Base-by-base conservation (phyloP, 1,284 basidiomycete species). In the Hortiboletus rubellus region DNA sequence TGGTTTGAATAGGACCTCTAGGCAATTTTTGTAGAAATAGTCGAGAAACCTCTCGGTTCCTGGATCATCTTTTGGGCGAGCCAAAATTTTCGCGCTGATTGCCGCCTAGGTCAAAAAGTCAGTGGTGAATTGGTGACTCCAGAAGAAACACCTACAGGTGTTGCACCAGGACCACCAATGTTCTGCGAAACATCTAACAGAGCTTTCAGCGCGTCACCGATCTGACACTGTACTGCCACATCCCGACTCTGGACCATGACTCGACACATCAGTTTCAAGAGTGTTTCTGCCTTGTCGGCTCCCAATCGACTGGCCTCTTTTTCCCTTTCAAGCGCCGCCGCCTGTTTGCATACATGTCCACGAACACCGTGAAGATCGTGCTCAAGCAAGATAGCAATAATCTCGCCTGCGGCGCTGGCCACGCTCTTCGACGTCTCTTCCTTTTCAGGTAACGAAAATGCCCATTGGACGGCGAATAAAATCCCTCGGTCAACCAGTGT, bases 381-480 rank as follows among this genome's bases (percentile, higher is more conserved):
- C 70, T 99, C 97, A 54, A 98, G 82, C 45, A 96, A 79, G 24
- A 91, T 83, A 56, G 92, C 84, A 56, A 99, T 78, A 36, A 98
- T 86, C 72, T 98, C 96, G 31, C 94, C 92, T 1, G 87, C 93
- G 3, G 92, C 89, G 57, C 89, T 87, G 67, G 96, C 79, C 61
- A 72, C 69, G 30, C 71, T 66, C 61, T 76, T 80, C 71, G 78
- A 78, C 1, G 59, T 59, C 15, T 75, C 70, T 43, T 81, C 77
- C 47, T 73, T 78, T 65, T 85, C 84, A 7, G 82, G 66, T 10
- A 83, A 73, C 40, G 77, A 77, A 56, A 95, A 81, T 1, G 91
- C 91, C 93, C 92, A 98, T 68, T 98, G 94, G 22, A 96, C 85
- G n/a, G 91, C 90, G 59, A 89, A 89, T 9, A 98, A 77, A 46